Evolutionary conservation across 495 filamentous ascomycete species (phyloP), one percentile per base, ranked within the genome.

Genomic region (Aspergillus taichungensis): DNA sequence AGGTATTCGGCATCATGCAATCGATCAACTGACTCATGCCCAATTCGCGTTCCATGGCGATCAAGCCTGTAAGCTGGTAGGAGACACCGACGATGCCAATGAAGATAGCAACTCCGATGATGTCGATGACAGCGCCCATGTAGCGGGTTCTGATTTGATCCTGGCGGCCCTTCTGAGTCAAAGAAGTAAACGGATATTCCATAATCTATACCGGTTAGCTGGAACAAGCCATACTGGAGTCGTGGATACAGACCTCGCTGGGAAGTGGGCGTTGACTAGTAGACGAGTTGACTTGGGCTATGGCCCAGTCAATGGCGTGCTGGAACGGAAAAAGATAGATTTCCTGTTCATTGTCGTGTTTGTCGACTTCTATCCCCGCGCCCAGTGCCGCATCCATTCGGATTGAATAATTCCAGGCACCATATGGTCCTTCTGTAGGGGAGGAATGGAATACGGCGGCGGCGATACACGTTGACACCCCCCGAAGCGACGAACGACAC

Each of bases 371-470:
- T 46, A 94, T 76, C 40, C 71, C 75, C 11, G 63, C 62, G 1
- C 76, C 75, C 43, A 90, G 63, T 0, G 74, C 67, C 3, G 78
- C 77, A 57, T 95, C 88, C 3, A 78, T 77, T 44, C 86, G 70
- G 12, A 95, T 68, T 1, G 84, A 88, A 51, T 94, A 95, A 59
- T 91, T 91, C 88, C 88, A 94, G n/a, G 72, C 50, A 0, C 73
- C 76, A 28, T 70, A 74, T 0, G 59, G 51, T 6, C 85, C 85
- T 65, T 88, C 83, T 3, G 53, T 69, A 3, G 85, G 86, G 8
- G 83, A 87, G 6, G 77, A 80, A 42, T 76, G 61, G 59, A 95
- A 94, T 14, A 84, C 76, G 6, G 82, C 82, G 2, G 84, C 88
- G 8, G 77, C 84, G 54, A 80, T 89, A 59, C 88, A 95, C 3